Conservation (phyloP, 148 eudicot genomes). For the Fagopyrum homotropicum region DNA sequence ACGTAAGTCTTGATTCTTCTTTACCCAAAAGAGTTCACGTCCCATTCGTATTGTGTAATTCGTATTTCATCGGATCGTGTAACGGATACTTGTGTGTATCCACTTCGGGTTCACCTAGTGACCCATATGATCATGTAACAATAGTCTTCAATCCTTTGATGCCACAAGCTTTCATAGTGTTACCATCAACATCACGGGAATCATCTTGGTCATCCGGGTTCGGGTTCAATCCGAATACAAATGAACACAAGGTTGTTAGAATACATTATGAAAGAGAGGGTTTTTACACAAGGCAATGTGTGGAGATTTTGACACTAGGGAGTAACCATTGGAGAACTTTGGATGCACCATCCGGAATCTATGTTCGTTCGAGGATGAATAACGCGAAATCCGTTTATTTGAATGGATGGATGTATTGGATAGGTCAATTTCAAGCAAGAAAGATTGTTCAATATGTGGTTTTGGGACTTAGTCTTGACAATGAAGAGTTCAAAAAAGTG, state of each 20-base stretch:
- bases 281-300: not conserved
- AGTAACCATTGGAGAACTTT: not conserved
- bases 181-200: not conserved
- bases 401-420: not conserved
- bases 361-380: not conserved
- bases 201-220: conserved; percentile 1
- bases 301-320: not conserved
- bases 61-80: not conserved
- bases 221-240: not conserved
- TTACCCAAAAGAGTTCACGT: not conserved
- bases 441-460: not conserved
- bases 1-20: not conserved
- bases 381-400: not conserved
- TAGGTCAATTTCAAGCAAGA: not conserved
- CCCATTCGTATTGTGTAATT: not conserved
- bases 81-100: conserved; percentile 5
- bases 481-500: not conserved
- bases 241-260: conserved; percentile 1
- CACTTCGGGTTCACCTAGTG: not conserved
- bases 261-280: not conserved
- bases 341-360: not conserved
- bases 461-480: not conserved
- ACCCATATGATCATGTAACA: not conserved
- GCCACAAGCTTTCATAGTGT: not conserved
- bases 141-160: not conserved